These are phyloP conservation scores for Lipomyces yarrowii DNA, from an alignment of 1,139 yeast species.

Conservation along the genomic window DNA sequence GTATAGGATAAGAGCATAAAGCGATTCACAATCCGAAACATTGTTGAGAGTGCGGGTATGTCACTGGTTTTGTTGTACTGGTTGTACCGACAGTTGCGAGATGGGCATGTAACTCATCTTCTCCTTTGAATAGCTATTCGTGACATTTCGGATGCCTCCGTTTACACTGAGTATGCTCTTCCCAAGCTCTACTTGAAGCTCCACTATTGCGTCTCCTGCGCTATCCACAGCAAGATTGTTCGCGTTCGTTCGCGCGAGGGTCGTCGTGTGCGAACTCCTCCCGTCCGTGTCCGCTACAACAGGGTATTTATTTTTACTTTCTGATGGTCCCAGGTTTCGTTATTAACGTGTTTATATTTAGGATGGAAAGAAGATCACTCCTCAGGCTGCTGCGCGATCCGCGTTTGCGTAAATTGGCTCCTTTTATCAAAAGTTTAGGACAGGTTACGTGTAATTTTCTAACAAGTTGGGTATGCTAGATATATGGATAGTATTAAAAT, in stretches of 20 bases:
- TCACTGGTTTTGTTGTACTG: not conserved
- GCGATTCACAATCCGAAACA: conserved; percentile 99
- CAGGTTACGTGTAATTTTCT: not conserved
- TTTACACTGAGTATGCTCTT: conserved; percentile 97
- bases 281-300: conserved; percentile 98
- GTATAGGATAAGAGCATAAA: conserved; percentile 95
- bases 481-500: not conserved
- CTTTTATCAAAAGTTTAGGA: not conserved
- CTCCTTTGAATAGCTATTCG: conserved; percentile 68
- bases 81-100: not conserved
- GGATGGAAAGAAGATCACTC: conserved; percentile 90
- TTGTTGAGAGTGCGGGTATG: conserved; percentile 91
- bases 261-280: conserved; percentile 99
- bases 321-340: not conserved
- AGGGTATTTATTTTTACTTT: conserved; percentile 40
- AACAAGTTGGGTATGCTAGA: not conserved
- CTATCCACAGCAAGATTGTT: conserved; percentile 99
- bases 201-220: conserved; percentile 99
- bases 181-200: conserved; percentile 99
- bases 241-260: conserved; percentile 99
- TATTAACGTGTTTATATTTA: conserved; percentile 2
- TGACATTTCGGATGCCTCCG: conserved; percentile 99
- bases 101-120: not conserved
- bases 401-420: conserved; percentile 46
- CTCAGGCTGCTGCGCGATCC: conserved; percentile 97